phyloP scores from a whole-genome alignment of 139 green algal species.

The Pleodorina starrii region DNA sequence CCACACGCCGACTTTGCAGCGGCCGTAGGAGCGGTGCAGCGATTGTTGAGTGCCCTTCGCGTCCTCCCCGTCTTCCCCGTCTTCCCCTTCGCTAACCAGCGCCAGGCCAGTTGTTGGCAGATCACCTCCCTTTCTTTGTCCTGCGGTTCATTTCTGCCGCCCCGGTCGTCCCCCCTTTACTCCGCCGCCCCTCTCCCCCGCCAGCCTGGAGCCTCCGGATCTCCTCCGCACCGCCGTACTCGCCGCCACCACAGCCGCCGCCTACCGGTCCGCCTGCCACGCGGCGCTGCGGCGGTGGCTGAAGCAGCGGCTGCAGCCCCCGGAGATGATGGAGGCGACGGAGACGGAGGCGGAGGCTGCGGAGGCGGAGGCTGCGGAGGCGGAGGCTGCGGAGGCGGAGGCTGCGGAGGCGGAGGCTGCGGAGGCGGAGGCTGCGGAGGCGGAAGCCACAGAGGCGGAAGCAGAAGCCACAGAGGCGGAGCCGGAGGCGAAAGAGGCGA shows the following conservation, averaged over 20 bases:
- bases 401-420: not conserved
- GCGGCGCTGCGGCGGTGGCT: not conserved
- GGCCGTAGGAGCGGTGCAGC: too few relatives aligned
- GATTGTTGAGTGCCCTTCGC: not conserved
- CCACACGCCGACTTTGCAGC: too few relatives aligned
- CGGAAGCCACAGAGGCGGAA: not conserved
- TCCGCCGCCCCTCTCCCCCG: not conserved
- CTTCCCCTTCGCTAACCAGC: not conserved
- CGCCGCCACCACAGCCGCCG: not conserved
- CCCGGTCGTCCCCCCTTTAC: not conserved
- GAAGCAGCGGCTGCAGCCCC: not conserved
- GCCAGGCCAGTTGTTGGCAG: too few relatives aligned
- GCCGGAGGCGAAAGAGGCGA: not conserved
- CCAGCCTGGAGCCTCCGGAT: not conserved
- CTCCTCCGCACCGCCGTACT: not conserved
- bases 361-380: not conserved
- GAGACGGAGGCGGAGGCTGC: not conserved
- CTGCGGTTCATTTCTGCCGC: not conserved
- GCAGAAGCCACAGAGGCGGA: not conserved
- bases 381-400: not conserved
- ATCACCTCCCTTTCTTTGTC: not conserved
- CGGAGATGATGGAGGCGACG: too few relatives aligned
- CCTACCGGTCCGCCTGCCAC: constrained; percentile 4
- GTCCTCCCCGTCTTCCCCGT: not conserved
- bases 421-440: not conserved